Percentiles rank a stretch among this genome's conserved stretches.
These are phyloP conservation scores for Parietaria judaica DNA, from an alignment of 306 rosid species.

Conservation along the genomic window DNA sequence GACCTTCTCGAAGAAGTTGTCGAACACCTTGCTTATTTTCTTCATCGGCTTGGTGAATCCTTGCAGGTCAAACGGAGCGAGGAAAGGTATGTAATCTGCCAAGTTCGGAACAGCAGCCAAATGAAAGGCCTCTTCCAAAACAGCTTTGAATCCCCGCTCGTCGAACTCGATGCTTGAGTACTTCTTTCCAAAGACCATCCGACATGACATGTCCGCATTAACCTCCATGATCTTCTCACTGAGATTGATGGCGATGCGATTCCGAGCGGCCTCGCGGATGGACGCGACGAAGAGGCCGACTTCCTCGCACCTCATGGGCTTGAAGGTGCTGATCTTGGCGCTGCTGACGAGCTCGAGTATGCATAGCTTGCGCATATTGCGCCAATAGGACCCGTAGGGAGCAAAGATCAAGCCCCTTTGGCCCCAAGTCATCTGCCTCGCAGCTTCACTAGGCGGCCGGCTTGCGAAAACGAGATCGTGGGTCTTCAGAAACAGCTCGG, in stretches of 20 bases:
- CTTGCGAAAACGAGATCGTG: no score
- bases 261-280: conserved; percentile 4
- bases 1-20: conserved; percentile 47
- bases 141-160: conserved; percentile 17
- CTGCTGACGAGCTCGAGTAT: conserved; percentile 15
- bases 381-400: conserved; percentile 25
- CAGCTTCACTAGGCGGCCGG: conserved; percentile 24
- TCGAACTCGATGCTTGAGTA: background rate
- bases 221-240: background rate
- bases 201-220: background rate
- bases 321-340: background rate
- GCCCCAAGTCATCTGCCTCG: conserved; percentile 38
- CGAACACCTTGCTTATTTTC: conserved; percentile 31
- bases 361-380: conserved; percentile 24
- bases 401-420: conserved; percentile 37
- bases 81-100: conserved; percentile 28
- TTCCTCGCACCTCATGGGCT: background rate
- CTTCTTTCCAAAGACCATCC: conserved; percentile 24
- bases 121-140: background rate
- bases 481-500: no score
- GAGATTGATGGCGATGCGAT: conserved; percentile 13
- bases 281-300: background rate
- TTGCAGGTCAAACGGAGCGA: conserved; percentile 28
- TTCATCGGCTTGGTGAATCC: conserved; percentile 36
- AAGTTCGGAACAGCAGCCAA: conserved; percentile 25